Evolutionary conservation across 768 basidiomycete species (phyloP).

Genomic region (Dentipellis sp.): DNA sequence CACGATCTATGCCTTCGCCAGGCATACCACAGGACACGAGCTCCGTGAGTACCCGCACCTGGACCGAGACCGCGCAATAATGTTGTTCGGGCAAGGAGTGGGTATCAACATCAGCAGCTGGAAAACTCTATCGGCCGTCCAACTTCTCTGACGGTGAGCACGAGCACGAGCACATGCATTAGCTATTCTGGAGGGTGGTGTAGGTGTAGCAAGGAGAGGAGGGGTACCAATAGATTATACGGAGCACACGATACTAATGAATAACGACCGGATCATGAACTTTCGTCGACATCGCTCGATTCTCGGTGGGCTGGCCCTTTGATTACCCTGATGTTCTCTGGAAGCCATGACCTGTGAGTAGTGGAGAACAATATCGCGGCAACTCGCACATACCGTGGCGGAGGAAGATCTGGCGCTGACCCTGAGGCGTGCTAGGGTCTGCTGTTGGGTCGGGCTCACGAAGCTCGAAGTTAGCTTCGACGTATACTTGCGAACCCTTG

Average conservation of each 20-base stretch:
- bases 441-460: conserved; percentile 61
- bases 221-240: not conserved
- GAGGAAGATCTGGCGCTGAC: conserved; percentile 77
- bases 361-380: not conserved
- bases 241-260: not conserved
- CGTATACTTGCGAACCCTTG: conserved; percentile 71
- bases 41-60: conserved; percentile 3
- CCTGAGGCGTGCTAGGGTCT: conserved; percentile 56
- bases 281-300: not conserved
- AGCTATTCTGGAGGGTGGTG: not conserved
- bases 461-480: conserved; percentile 72
- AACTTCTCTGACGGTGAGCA: conserved; percentile 9
- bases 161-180: conserved; percentile 7
- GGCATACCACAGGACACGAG: conserved; percentile 6
- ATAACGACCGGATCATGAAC: not conserved
- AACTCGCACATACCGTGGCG: conserved; percentile 50
- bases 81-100: conserved; percentile 5
- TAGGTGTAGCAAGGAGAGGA: not conserved
- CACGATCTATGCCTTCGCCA: conserved; percentile 16
- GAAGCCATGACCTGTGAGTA: conserved; percentile 4
- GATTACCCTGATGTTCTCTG: conserved; percentile 50
- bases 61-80: not conserved
- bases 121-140: conserved; percentile 13
- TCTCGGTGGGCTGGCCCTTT: conserved; percentile 1
- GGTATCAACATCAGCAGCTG: conserved; percentile 6